These are phyloP conservation scores for Acidomyces sp. DNA, from an alignment of 495 filamentous ascomycete species.

Conservation along the genomic window DNA sequence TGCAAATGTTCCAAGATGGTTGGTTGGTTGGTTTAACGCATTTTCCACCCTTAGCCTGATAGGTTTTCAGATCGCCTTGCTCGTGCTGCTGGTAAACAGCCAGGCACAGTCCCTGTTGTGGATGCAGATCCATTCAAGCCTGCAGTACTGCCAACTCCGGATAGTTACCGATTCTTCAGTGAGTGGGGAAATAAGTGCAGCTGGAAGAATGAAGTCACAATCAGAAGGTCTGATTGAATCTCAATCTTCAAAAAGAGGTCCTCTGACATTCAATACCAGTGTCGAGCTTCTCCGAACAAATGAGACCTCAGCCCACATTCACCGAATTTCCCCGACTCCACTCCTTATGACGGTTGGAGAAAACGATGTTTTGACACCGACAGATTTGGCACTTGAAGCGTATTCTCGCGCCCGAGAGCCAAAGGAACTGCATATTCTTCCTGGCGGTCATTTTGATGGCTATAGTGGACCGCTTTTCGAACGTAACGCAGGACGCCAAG, in stretches of 20 bases:
- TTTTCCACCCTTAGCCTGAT: neutral
- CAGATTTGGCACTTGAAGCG: slow-evolving; percentile 19
- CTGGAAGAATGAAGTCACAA: slow-evolving; percentile 27
- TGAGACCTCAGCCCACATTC: slow-evolving; percentile 21
- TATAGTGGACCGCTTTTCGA: slow-evolving; percentile 23
- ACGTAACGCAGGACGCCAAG: slow-evolving; percentile 14
- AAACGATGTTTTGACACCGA: slow-evolving; percentile 23
- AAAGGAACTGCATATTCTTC: slow-evolving; percentile 23
- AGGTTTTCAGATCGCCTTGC: slow-evolving; percentile 14
- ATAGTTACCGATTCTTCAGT: slow-evolving; percentile 20
- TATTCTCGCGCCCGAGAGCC: slow-evolving; percentile 24
- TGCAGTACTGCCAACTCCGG: slow-evolving; percentile 17
- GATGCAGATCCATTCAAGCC: slow-evolving; percentile 15
- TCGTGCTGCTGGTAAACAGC: slow-evolving; percentile 8
- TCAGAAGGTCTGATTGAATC: slow-evolving; percentile 19
- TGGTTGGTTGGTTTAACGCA: neutral
- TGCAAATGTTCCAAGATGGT: slow-evolving; percentile 16
- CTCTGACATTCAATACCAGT: neutral
- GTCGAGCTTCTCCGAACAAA: slow-evolving; percentile 22
- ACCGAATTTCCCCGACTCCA: slow-evolving; percentile 29
- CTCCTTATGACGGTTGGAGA: slow-evolving; percentile 28
- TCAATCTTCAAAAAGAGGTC: neutral
- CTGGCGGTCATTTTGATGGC: slow-evolving; percentile 24
- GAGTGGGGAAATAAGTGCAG: slow-evolving; percentile 16
- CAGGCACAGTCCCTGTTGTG: slow-evolving; percentile 16